Evolutionary conservation across 192 early-diverging fungal genomes (phyloP), one percentile per base, ranked within the genome.

Genomic region (Entrophospora sp.): DNA sequence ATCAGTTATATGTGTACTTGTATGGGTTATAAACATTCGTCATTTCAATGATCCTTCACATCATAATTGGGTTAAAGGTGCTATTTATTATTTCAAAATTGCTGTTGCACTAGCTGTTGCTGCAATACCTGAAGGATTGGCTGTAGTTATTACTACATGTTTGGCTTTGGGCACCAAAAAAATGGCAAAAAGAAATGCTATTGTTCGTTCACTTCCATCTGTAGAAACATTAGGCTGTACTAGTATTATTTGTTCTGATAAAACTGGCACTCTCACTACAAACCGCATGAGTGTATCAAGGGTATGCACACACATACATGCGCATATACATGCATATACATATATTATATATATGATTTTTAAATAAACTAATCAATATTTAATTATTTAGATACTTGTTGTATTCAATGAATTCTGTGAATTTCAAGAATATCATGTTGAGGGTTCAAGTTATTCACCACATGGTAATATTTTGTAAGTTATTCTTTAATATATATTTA

Each of bases 41-140:
- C 96, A 99, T 75, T 99, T 99, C 71, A 84, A 75, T 74, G 95
- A 99, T 71, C 84, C 87, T 20, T 73, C 86, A 38, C 89, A 90
- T 76, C 83, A 89, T 66, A 92, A 91, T 34, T 98, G 94, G 95
- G 62, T 98, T 62, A 87, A 89, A 68, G 95, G 97, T 59, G 93
- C 94, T 49, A 79, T 99, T 57, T 97, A 98, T 78, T 97, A 97
- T 80, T 99, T 99, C 77, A 98, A 97, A 79, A 98, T 97, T 45
- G 97, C 95, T 25, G 95, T 99, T 52, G 95, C 97, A 2, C 80
- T 99, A 56, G 97, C 95, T 34, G 95, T 99, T 24, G 95, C 97
- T 55, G 95, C 95, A 42, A 99, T 99, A 72, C 97, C 97, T 66
- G 97, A 99, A 81, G 97, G 97, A 59, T 79, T 99, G 32, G 90